These are phyloP conservation scores for Epichloe glyceriae DNA, from an alignment of 2,329 filamentous ascomycete genomes.

Conservation along the genomic window DNA sequence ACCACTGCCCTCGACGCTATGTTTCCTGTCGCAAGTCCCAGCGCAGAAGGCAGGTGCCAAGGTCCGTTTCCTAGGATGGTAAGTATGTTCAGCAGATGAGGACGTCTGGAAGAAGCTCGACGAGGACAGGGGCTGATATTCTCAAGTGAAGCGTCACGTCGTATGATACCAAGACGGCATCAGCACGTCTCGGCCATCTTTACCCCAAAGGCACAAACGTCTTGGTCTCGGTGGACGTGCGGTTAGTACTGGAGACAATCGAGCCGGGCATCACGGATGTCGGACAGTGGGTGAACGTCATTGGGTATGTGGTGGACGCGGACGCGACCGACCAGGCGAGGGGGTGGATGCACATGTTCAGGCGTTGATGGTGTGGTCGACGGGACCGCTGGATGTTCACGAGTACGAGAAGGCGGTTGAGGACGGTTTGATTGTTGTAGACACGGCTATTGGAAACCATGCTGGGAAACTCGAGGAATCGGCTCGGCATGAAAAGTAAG, in stretches of 20 bases:
- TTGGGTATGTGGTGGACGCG: constrained; percentile 54
- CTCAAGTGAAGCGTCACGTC: constrained; percentile 30
- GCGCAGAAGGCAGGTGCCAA: constrained; percentile 50
- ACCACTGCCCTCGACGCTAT: constrained; percentile 50
- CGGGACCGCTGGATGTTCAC: constrained; percentile 57
- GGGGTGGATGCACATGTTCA: constrained; percentile 40
- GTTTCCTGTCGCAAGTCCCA: constrained; percentile 51
- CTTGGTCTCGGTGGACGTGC: constrained; percentile 53
- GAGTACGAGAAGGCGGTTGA: constrained; percentile 53
- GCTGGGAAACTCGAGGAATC: too few species aligned
- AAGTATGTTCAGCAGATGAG: constrained; percentile 21
- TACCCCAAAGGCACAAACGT: constrained; percentile 37
- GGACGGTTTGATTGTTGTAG: constrained; percentile 11
- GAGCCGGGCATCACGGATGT: constrained; percentile 49
- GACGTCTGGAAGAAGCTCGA: not conserved
- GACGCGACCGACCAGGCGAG: not conserved
- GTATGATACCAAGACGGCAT: constrained; percentile 41
- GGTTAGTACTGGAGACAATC: constrained; percentile 54
- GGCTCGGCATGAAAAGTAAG: too few species aligned
- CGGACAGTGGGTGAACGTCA: constrained; percentile 81
- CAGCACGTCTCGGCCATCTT: constrained; percentile 55
- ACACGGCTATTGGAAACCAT: too few species aligned
- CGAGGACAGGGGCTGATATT: not conserved
- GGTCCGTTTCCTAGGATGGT: constrained; percentile 89
- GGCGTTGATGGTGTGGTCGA: constrained; percentile 64